phyloP scores from a whole-genome alignment of 495 filamentous ascomycete species.

The Aspergillus haitiensis region DNA sequence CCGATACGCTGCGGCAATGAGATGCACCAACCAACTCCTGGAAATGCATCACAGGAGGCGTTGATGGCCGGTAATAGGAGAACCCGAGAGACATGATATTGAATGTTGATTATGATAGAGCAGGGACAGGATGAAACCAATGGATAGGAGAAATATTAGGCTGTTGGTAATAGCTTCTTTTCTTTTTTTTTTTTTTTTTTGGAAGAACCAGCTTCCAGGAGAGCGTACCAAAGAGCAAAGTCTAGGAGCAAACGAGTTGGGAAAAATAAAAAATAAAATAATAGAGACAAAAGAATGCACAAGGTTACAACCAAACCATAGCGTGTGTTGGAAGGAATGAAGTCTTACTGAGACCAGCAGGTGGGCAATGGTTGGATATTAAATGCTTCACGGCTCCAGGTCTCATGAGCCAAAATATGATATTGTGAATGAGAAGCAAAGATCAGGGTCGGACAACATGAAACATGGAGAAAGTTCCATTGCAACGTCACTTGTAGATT shows the following conservation, averaged over 20 bases:
- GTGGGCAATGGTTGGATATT: slow-evolving; percentile 42
- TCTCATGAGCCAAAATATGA: slow-evolving; percentile 29
- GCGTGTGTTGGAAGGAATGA: slow-evolving; percentile 16
- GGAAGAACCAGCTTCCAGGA: slow-evolving; percentile 29
- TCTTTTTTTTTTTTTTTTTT: no score
- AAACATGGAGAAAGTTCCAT: slow-evolving; percentile 48
- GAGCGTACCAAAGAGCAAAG: slow-evolving; percentile 8
- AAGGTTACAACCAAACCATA: slow-evolving; percentile 21
- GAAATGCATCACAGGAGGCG: slow-evolving; percentile 42
- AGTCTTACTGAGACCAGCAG: slow-evolving; percentile 19
- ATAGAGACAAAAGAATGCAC: slow-evolving; percentile 11
- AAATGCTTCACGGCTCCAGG: slow-evolving; percentile 39
- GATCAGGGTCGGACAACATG: slow-evolving; percentile 30
- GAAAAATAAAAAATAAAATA: slow-evolving; percentile 5
- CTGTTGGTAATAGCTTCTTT: not conserved
- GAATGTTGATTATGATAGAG: slow-evolving; percentile 5
- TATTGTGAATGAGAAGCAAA: slow-evolving; percentile 24
- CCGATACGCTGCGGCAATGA: slow-evolving; percentile 48
- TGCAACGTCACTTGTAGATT: slow-evolving; percentile 30
- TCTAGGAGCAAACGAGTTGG: slow-evolving; percentile 9
- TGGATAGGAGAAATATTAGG: slow-evolving; percentile 9
- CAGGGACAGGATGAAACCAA: not conserved
- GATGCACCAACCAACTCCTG: slow-evolving; percentile 33
- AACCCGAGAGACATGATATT: slow-evolving; percentile 49
- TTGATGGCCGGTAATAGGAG: slow-evolving; percentile 48